A percentile compares a stretch with the other conserved stretches of the same genome.
Conservation (phyloP, 768 basidiomycete species). For the Albatrellus ellisii region DNA sequence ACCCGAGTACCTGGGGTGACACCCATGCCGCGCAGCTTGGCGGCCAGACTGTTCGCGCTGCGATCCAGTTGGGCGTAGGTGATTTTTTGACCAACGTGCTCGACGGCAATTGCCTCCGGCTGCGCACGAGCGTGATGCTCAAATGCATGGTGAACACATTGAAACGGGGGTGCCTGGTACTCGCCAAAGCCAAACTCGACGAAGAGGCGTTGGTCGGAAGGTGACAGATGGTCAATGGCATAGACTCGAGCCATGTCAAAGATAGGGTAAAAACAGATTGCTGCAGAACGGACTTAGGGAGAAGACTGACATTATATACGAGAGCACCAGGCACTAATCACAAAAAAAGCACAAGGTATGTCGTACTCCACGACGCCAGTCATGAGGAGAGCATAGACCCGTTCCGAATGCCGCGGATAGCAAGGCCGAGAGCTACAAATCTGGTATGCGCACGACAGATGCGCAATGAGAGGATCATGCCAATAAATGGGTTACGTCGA, state of each 20-base stretch:
- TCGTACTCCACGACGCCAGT: too few species aligned
- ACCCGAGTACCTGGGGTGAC: constrained; percentile 37
- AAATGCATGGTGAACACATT: constrained; percentile 45
- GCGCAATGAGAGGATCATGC: too few species aligned
- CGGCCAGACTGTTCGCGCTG: constrained; percentile 33
- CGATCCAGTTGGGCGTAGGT: constrained; percentile 38
- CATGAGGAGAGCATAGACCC: too few species aligned
- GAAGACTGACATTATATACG: neutral
- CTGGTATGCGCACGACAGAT: too few species aligned
- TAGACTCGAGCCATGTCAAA: constrained; percentile 10
- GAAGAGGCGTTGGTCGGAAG: constrained; percentile 31
- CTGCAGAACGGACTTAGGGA: neutral
- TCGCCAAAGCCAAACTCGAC: constrained; percentile 31
- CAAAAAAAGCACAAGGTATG: too few species aligned
- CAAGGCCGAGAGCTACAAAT: too few species aligned
- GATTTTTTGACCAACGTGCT: constrained; percentile 33
- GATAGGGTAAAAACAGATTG: neutral
- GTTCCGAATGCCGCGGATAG: too few species aligned
- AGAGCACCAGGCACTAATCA: too few species aligned
- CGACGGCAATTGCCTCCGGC: constrained; percentile 34
- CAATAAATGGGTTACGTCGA: too few species aligned
- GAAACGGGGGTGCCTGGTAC: constrained; percentile 25
- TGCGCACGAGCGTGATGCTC: constrained; percentile 28
- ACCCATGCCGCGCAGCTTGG: constrained; percentile 28
- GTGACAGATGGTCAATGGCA: constrained; percentile 19